phyloP scores from a whole-genome alignment of 305 asterid species.

The Euphrasia arctica region DNA sequence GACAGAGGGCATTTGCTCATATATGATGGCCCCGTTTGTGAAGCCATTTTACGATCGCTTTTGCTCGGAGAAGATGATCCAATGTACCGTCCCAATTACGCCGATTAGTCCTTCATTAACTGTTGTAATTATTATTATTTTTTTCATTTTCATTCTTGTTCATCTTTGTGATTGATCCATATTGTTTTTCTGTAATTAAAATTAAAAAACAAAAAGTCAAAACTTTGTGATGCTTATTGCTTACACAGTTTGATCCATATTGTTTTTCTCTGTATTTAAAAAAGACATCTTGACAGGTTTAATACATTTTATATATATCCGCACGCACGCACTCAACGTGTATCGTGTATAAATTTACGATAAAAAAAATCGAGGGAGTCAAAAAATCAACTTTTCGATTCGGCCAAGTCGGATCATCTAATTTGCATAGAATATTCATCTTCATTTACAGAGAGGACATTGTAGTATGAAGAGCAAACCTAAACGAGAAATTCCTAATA shows the following conservation, averaged over 20 bases:
- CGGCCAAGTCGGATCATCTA: background rate
- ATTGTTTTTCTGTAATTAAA: background rate
- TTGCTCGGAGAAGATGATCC: conserved; percentile 73
- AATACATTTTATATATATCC: too few species aligned
- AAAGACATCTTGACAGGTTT: too few species aligned
- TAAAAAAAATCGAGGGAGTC: too few species aligned
- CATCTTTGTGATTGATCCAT: conserved; percentile 8
- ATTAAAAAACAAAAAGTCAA: background rate
- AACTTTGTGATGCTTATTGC: background rate
- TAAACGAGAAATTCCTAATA: conserved; percentile 26
- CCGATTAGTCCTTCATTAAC: conserved; percentile 13
- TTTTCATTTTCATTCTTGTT: conserved; percentile 31
- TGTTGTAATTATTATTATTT: background rate
- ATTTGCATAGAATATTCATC: conserved; percentile 37
- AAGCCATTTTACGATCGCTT: conserved; percentile 82
- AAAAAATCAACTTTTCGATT: too few species aligned
- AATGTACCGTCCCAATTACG: conserved; percentile 46
- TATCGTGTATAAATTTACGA: too few species aligned
- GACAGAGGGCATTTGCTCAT: conserved; percentile 93
- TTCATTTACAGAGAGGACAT: conserved; percentile 46
- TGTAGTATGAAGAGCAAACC: conserved; percentile 30
- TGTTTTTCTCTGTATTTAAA: too few species aligned
- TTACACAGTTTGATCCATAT: too few species aligned
- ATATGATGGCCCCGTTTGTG: conserved; percentile 79
- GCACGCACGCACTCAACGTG: too few species aligned